A percentile compares a stretch with the other conserved stretches of the same genome.
Conservation (phyloP, 352 stramenopile genomes). For the Chrysophaeum taylorii region DNA sequence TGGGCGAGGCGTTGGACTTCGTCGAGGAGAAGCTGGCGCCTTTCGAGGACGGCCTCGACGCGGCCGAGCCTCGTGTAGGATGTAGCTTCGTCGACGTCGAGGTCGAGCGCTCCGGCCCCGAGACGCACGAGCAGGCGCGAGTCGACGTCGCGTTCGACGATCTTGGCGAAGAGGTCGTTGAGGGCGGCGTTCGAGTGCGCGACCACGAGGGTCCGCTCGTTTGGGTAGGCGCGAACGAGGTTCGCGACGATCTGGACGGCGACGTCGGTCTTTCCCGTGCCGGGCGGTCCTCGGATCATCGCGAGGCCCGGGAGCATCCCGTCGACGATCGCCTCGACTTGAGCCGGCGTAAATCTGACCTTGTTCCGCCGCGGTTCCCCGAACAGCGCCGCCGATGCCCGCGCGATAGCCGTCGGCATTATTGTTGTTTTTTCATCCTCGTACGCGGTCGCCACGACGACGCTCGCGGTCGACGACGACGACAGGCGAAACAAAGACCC, state of each 20-base stretch:
- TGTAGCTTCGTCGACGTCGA: constrained; percentile 44
- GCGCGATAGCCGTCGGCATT: constrained; percentile 31
- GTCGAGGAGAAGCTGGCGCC: constrained; percentile 63
- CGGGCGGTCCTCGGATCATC: constrained; percentile 77
- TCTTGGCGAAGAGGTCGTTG: constrained; percentile 85
- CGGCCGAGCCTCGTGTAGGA: constrained; percentile 83
- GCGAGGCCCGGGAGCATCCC: constrained; percentile 84
- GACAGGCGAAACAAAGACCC: background rate
- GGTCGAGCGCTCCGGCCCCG: constrained; percentile 51
- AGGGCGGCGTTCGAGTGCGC: constrained; percentile 86
- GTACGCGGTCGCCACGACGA: constrained; percentile 32
- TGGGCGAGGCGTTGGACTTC: constrained; percentile 80
- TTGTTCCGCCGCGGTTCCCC: constrained; percentile 41
- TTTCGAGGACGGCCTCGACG: constrained; percentile 66
- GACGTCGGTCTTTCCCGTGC: constrained; percentile 83
- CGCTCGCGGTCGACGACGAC: background rate
- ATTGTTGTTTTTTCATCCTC: constrained; percentile 15
- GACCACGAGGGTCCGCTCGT: constrained; percentile 80
- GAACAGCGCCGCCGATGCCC: constrained; percentile 31
- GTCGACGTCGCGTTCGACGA: constrained; percentile 63
- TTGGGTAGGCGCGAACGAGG: constrained; percentile 67
- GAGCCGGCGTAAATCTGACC: constrained; percentile 76
- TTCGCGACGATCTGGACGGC: constrained; percentile 85
- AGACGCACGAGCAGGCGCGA: constrained; percentile 77
- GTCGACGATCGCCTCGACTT: constrained; percentile 75